A percentile compares a stretch with the other conserved stretches of the same genome.
Conservation (phyloP, 176 grass and related monocot genomes). For the Hordeum vulgare region DNA sequence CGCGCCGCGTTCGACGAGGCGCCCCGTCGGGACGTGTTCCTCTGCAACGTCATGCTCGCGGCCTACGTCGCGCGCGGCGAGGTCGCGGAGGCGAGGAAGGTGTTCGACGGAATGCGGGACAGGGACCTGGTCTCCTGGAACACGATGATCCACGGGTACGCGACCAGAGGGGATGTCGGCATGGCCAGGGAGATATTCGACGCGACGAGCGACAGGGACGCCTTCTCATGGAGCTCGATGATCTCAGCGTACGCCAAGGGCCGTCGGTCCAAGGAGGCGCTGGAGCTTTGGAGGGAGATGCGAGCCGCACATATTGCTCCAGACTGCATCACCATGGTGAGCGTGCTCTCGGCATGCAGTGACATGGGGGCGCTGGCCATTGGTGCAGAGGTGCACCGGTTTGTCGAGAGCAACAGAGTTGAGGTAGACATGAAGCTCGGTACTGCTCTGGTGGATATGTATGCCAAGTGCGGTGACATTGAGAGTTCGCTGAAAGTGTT, state of each 20-base stretch:
- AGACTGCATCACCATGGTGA: conserved; percentile 61
- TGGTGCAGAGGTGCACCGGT: conserved; percentile 35
- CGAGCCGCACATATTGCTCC: not conserved
- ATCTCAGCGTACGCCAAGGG: conserved; percentile 44
- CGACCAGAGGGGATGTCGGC: conserved; percentile 23
- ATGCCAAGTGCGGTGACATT: conserved; percentile 74
- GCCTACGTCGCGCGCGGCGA: conserved; percentile 30
- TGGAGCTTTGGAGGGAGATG: conserved; percentile 53
- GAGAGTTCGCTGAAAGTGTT: conserved; percentile 35
- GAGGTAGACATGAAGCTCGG: conserved; percentile 58
- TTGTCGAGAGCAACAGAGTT: conserved; percentile 27
- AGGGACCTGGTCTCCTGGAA: conserved; percentile 68
- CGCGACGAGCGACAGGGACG: conserved; percentile 18
- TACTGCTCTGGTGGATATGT: conserved; percentile 81
- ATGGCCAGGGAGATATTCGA: conserved; percentile 60
- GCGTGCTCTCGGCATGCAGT: conserved; percentile 39
- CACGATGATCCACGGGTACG: conserved; percentile 70
- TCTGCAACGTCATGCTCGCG: conserved; percentile 55
- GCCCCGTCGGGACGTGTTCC: conserved; percentile 43
- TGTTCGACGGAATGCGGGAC: conserved; percentile 53
- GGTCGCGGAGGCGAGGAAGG: conserved; percentile 26
- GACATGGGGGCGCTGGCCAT: conserved; percentile 36
- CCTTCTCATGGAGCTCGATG: conserved; percentile 70
- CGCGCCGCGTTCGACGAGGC: conserved; percentile 54
- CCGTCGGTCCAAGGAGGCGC: conserved; percentile 38